Evolutionary conservation across 2,329 filamentous ascomycete genomes (phyloP).

Genomic region (Pseudopyrenochaeta lycopersici): DNA sequence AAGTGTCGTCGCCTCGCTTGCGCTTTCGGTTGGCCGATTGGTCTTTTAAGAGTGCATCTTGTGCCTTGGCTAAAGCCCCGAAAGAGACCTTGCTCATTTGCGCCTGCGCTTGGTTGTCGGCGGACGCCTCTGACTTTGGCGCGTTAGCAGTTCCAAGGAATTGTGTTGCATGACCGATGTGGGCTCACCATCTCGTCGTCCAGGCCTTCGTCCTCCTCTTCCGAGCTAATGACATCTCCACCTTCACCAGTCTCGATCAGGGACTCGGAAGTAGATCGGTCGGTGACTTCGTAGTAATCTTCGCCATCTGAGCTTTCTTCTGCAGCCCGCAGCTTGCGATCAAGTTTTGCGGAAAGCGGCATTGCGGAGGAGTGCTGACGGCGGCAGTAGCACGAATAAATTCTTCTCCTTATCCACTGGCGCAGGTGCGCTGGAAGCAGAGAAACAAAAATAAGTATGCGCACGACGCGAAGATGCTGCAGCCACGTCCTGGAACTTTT

Average conservation of each 20-base stretch:
- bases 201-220: conserved; percentile 37
- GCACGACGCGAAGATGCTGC: neutral
- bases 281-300: conserved; percentile 51
- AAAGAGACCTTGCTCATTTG: conserved; percentile 76
- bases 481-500: conserved; percentile 15
- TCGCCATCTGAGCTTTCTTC: conserved; percentile 49
- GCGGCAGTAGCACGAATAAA: neutral
- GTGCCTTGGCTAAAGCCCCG: conserved; percentile 87
- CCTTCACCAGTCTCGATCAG: conserved; percentile 50
- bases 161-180: neutral
- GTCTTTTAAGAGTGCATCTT: conserved; percentile 68
- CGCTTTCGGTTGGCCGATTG: conserved; percentile 48
- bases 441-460: neutral
- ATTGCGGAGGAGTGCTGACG: conserved; percentile 18
- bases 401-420: neutral
- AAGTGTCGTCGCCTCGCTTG: conserved; percentile 52
- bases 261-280: conserved; percentile 50
- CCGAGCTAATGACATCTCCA: conserved; percentile 46
- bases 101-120: conserved; percentile 54
- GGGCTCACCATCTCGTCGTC: conserved; percentile 40
- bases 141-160: conserved; percentile 13
- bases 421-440: too few species aligned
- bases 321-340: conserved; percentile 46
- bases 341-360: conserved; percentile 47
- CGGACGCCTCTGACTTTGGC: conserved; percentile 41